Percentiles rank a stretch among this genome's conserved stretches.
These are phyloP conservation scores for Dryadomyces sulphureus DNA, from an alignment of 2,329 filamentous ascomycete genomes.

Conservation along the genomic window DNA sequence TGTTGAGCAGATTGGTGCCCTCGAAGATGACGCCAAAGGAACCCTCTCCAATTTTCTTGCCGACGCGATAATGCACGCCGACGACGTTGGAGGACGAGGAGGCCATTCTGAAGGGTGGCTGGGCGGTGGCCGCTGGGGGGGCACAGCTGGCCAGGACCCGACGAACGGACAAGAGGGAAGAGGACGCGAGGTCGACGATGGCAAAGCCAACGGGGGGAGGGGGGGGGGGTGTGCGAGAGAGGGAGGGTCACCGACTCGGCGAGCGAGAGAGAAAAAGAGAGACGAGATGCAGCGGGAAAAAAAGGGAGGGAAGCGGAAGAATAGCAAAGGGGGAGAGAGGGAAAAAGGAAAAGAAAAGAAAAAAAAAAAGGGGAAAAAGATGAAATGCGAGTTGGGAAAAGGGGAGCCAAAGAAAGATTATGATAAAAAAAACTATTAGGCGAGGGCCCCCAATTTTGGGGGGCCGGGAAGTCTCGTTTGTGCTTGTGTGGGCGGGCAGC, in stretches of 20 bases:
- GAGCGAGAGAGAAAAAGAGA: too few relatives aligned
- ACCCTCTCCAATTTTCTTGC: conserved; percentile 98
- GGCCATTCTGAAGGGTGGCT: conserved; percentile 42
- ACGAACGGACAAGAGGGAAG: not conserved
- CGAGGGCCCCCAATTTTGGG: not conserved
- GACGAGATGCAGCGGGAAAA: not conserved
- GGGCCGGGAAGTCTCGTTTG: not conserved
- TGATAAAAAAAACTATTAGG: not conserved
- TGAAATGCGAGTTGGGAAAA: not conserved
- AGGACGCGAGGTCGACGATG: not conserved
- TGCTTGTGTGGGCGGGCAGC: not conserved
- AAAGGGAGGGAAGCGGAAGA: not conserved
- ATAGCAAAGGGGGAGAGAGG: not conserved
- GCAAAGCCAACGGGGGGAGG: not conserved
- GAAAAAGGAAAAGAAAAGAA: not conserved
- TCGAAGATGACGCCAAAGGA: conserved; percentile 98
- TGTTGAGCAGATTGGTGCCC: conserved; percentile 95
- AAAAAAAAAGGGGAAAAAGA: not conserved
- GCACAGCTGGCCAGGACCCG: not conserved
- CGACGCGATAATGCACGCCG: conserved; percentile 95
- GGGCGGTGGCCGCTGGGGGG: not conserved
- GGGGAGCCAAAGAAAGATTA: conserved; percentile 1
- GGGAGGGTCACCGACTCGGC: not conserved
- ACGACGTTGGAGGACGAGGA: conserved; percentile 93
- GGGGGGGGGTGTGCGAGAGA: not conserved